Base-by-base conservation (phyloP, 2,329 filamentous ascomycete species). In the Verticillium nonalfalfae region DNA sequence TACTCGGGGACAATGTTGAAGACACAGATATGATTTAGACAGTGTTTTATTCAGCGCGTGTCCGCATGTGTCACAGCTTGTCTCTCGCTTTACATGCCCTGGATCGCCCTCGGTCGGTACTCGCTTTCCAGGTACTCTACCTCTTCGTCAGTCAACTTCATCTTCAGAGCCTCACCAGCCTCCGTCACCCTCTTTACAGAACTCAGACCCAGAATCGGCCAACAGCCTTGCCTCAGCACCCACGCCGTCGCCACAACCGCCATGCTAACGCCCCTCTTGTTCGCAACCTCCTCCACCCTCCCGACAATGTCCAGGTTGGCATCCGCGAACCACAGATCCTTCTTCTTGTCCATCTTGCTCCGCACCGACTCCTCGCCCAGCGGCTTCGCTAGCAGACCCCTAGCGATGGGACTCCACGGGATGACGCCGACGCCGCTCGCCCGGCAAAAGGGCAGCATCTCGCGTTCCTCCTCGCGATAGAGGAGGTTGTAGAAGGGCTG, bases 181-280 rank as follows among this genome's bases (percentile, higher is more conserved):
- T 90, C 85, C 40, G 86, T 82, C 52, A 90, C 81, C n/a, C 87
- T 75, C 62, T 79, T 76, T 36, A 81, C 75, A 59, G 78, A 87
- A 62, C 78, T 82, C 65, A 90, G 75, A 0, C 87, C 86, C 56
- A 88, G 75, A 61, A 90, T 89, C 0, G 85, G 86, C 65, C 78
- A 83, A 36, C 78, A 73, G 3, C 81, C 79, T 56, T 80, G 75
- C 64, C 79, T 77, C 64, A 83, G 73, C 59, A 81, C 79, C 88
- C 88, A 90, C 1, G 85, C 86, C 59, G 87, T 78, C 1, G 85
- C 81, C 18, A 90, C 81, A 59, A 87, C 81, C 33, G 84, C 83
- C 82, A 90, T 90, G 64, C 79, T 83, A 68, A 83, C 79, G 0
- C 76, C 81, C 65, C 80, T 80, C 73, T 85, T 84, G 63, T 78